Evolutionary conservation across 441 rosid species (phyloP).

Genomic region (Mallotus repandus): DNA sequence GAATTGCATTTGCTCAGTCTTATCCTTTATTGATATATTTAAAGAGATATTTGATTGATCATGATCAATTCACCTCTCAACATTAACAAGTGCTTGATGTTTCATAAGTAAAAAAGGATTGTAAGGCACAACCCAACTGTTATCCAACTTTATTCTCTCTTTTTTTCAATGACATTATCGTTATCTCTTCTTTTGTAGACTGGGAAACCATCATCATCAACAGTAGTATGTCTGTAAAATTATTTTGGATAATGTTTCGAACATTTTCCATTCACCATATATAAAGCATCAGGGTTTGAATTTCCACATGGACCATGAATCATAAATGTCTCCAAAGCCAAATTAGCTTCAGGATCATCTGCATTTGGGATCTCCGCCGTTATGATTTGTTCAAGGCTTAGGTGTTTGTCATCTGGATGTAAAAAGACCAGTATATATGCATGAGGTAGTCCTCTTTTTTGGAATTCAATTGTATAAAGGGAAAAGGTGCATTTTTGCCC

Average conservation of each 20-base stretch:
- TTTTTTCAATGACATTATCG: neutral
- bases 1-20: neutral
- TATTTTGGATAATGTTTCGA: slow-evolving; percentile 6
- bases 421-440: too few relatives aligned
- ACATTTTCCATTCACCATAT: neutral
- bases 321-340: too few relatives aligned
- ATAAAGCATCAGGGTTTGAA: neutral
- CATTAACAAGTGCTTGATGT: neutral
- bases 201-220: slow-evolving; percentile 16
- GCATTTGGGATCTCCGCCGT: too few relatives aligned
- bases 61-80: neutral
- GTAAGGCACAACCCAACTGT: neutral
- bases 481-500: too few relatives aligned
- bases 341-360: too few relatives aligned
- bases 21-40: neutral
- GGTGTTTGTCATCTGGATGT: too few relatives aligned
- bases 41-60: neutral
- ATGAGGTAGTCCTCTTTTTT: too few relatives aligned
- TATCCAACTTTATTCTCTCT: neutral
- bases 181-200: neutral
- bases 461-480: too few relatives aligned
- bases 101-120: neutral
- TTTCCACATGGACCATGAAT: slow-evolving; percentile 11
- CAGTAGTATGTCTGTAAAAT: neutral
- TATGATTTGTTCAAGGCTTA: too few relatives aligned